These are phyloP conservation scores for Phytopythium cucurbitacearum DNA, from an alignment of 352 stramenopile genomes.

Conservation along the genomic window DNA sequence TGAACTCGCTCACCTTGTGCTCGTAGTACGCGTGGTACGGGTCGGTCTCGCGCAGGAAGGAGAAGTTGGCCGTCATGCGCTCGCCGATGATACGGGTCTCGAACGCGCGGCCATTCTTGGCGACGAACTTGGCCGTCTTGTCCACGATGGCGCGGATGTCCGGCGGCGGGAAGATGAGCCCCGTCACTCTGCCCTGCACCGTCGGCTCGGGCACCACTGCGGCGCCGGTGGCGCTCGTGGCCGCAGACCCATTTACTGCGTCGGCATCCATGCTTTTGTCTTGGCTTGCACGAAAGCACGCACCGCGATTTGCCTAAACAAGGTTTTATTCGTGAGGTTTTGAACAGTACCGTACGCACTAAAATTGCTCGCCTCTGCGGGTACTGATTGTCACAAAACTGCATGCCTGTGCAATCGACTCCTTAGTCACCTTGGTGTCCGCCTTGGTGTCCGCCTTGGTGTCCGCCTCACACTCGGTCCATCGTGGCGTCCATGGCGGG, in stretches of 20 bases:
- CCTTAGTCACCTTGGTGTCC: not conserved
- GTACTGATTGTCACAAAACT: no score
- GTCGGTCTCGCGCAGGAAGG: conserved; percentile 92
- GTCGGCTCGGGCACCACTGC: conserved; percentile 14
- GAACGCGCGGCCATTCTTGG: conserved; percentile 96
- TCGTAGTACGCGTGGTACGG: conserved; percentile 99
- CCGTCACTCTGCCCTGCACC: conserved; percentile 77
- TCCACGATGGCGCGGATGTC: conserved; percentile 97
- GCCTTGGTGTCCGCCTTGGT: conserved; percentile 5
- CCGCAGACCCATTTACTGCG: no score
- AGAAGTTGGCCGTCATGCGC: conserved; percentile 96
- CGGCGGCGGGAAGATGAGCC: conserved; percentile 96
- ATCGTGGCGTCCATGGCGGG: conserved; percentile 49
- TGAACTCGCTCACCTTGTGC: conserved; percentile 91
- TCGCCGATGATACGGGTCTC: conserved; percentile 96
- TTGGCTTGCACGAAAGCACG: no score
- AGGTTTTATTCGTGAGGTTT: no score
- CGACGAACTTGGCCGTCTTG: conserved; percentile 98
- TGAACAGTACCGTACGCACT: no score
- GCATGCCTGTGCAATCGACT: no score
- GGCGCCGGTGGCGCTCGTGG: conserved; percentile 10
- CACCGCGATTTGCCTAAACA: no score
- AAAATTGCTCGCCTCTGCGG: no score
- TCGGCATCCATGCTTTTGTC: no score
- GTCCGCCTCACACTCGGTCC: conserved; percentile 45